phyloP scores from a whole-genome alignment of 2,329 filamentous ascomycete species.

The Myriosclerotinia curreyana region DNA sequence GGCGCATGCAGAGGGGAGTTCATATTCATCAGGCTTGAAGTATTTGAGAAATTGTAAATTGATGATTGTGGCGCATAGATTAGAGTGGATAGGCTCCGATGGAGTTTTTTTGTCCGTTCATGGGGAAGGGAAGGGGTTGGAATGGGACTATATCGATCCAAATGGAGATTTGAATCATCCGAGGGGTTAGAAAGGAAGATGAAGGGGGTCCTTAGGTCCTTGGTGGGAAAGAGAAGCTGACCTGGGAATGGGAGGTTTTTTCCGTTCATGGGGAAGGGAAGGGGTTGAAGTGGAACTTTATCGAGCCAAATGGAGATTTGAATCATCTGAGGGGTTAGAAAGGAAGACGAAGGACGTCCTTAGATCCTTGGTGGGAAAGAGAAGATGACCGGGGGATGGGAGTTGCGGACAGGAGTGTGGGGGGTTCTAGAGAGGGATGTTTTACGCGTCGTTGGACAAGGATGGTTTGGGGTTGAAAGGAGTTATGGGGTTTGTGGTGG shows the following conservation, averaged over 20 bases:
- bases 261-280: constrained; percentile 37
- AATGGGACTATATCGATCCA: constrained; percentile 33
- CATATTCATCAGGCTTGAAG: constrained; percentile 13
- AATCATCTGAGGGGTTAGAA: constrained; percentile 43
- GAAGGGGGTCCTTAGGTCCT: too few relatives aligned
- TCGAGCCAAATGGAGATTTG: constrained; percentile 6
- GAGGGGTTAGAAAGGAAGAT: constrained; percentile 46
- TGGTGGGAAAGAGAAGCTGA: too few relatives aligned
- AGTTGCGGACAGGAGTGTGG: constrained; percentile 28
- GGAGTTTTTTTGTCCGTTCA: constrained; percentile 20
- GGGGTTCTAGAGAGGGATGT: constrained; percentile 43
- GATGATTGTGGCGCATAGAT: constrained; percentile 14
- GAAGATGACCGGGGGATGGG: constrained; percentile 44
- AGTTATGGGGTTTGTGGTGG: constrained; percentile 20
- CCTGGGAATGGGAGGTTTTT: constrained; percentile 19
- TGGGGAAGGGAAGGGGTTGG: constrained; percentile 46
- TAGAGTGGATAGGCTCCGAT: constrained; percentile 20
- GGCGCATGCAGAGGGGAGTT: constrained; percentile 18
- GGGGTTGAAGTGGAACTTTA: constrained; percentile 44
- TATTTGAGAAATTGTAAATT: constrained; percentile 16
- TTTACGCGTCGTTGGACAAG: constrained; percentile 52
- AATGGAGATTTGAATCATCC: constrained; percentile 30
- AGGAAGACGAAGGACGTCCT: constrained; percentile 42
- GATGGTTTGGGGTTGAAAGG: constrained; percentile 47
- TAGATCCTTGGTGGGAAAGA: background rate